These are phyloP conservation scores for Diaporthe citri DNA, from an alignment of 2,329 filamentous ascomycete genomes.

Conservation along the genomic window DNA sequence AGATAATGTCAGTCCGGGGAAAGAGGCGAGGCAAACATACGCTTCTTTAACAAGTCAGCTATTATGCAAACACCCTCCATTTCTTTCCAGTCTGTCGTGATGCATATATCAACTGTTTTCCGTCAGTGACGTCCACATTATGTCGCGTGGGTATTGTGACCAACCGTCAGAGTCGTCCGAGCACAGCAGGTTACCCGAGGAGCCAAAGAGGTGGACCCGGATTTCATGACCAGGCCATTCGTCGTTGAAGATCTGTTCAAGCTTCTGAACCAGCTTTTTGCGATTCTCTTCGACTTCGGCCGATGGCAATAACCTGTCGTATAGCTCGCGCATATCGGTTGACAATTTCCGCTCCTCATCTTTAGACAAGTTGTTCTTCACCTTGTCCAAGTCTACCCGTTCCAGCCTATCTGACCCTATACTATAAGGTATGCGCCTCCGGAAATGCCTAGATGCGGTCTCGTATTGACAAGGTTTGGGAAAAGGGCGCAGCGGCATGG, in stretches of 20 bases:
- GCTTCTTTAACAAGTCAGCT: conserved; percentile 84
- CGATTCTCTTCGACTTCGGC: conserved; percentile 82
- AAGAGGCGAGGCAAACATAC: conserved; percentile 65
- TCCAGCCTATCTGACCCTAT: conserved; percentile 85
- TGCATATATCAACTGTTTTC: conserved; percentile 90
- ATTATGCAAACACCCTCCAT: conserved; percentile 92
- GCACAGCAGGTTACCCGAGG: conserved; percentile 93
- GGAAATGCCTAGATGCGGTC: conserved; percentile 83
- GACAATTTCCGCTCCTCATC: conserved; percentile 82
- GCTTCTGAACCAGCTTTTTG: conserved; percentile 82
- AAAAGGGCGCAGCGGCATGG: conserved; percentile 71
- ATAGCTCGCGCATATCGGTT: conserved; percentile 87
- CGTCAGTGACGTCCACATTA: conserved; percentile 47
- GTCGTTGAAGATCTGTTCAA: conserved; percentile 88
- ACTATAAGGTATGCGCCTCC: conserved; percentile 91
- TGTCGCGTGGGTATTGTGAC: conserved; percentile 47
- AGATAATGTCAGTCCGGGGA: background rate
- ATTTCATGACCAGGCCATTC: conserved; percentile 95
- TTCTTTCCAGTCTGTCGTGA: conserved; percentile 89
- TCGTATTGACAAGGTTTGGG: conserved; percentile 80
- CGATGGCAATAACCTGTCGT: conserved; percentile 86
- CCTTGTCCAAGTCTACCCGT: conserved; percentile 76
- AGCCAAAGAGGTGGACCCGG: conserved; percentile 95
- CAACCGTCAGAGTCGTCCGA: conserved; percentile 96
- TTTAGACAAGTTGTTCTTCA: conserved; percentile 77